phyloP scores from a whole-genome alignment of 768 basidiomycete genomes.

The Tulasnella calospora region DNA sequence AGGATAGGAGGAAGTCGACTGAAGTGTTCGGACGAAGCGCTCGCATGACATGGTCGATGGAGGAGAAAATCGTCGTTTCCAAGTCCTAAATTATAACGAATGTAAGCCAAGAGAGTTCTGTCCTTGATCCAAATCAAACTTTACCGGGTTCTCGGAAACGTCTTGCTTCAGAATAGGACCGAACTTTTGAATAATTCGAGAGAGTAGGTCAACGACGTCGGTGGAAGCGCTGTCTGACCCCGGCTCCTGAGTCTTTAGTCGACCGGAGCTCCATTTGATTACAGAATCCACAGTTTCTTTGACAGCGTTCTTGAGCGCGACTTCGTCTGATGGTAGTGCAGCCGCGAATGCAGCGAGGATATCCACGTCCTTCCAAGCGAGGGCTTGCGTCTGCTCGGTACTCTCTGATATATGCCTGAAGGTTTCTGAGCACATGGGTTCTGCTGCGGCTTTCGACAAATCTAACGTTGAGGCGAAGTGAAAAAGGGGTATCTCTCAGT shows the following conservation, averaged over 20 bases:
- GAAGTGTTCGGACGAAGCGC: not conserved
- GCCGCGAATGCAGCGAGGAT: not conserved
- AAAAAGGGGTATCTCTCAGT: not conserved
- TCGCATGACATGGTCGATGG: not conserved
- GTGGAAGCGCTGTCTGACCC: not conserved
- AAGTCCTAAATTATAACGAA: not conserved
- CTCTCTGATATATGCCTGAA: not conserved
- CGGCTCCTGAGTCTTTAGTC: not conserved
- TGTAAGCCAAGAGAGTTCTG: not conserved
- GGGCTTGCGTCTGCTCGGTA: not conserved
- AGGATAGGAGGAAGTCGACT: not conserved
- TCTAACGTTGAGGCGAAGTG: not conserved
- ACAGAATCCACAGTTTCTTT: not conserved
- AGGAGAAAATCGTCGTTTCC: not conserved
- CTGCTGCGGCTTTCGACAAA: not conserved
- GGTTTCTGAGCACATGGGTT: not conserved
- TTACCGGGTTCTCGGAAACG: not conserved
- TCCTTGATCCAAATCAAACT: not conserved
- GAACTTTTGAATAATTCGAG: not conserved
- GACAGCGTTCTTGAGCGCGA: not conserved
- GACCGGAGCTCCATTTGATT: not conserved
- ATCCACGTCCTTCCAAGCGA: not conserved
- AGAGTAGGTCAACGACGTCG: not conserved
- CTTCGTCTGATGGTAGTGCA: not conserved
- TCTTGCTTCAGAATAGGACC: not conserved